Evolutionary conservation across 352 stramenopile genomes (phyloP).

Genomic region (Pythium pyrilobum): DNA sequence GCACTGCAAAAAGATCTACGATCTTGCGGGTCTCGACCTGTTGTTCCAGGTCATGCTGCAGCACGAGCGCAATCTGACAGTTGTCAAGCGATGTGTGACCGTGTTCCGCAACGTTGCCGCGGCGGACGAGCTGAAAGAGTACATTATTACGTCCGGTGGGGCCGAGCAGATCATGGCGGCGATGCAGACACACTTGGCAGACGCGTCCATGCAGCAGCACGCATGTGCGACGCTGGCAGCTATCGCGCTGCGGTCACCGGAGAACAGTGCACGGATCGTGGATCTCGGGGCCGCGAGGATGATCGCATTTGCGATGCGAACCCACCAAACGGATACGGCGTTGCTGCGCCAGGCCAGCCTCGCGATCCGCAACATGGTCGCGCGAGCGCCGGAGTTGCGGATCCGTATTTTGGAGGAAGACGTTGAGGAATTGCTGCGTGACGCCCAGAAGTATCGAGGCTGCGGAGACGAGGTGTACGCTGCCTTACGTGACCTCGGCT

Average conservation of each 20-base stretch:
- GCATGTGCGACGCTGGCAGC: constrained; percentile 70
- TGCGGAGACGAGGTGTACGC: constrained; percentile 79
- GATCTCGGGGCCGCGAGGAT: constrained; percentile 36
- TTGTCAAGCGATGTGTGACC: constrained; percentile 63
- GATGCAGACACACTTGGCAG: constrained; percentile 45
- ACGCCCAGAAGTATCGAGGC: constrained; percentile 52
- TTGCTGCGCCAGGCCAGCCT: constrained; percentile 72
- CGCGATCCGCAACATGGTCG: constrained; percentile 77
- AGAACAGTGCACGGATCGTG: constrained; percentile 54
- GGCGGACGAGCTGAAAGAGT: constrained; percentile 62
- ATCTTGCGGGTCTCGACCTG: constrained; percentile 44
- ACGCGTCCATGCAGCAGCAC: constrained; percentile 61
- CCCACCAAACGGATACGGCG: constrained; percentile 32
- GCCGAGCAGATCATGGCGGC: constrained; percentile 44
- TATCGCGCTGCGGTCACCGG: constrained; percentile 57
- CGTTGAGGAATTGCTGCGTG: constrained; percentile 54
- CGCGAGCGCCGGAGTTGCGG: constrained; percentile 50
- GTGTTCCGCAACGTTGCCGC: constrained; percentile 72
- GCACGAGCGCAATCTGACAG: constrained; percentile 37
- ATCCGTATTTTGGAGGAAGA: constrained; percentile 56
- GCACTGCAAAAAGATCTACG: constrained; percentile 63
- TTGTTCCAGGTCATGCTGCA: constrained; percentile 49
- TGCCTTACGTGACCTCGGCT: constrained; percentile 65
- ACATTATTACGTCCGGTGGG: constrained; percentile 49
- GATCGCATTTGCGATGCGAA: constrained; percentile 54